Conservation (phyloP, 2,329 filamentous ascomycete genomes). For the Leptographium galeiforme region DNA sequence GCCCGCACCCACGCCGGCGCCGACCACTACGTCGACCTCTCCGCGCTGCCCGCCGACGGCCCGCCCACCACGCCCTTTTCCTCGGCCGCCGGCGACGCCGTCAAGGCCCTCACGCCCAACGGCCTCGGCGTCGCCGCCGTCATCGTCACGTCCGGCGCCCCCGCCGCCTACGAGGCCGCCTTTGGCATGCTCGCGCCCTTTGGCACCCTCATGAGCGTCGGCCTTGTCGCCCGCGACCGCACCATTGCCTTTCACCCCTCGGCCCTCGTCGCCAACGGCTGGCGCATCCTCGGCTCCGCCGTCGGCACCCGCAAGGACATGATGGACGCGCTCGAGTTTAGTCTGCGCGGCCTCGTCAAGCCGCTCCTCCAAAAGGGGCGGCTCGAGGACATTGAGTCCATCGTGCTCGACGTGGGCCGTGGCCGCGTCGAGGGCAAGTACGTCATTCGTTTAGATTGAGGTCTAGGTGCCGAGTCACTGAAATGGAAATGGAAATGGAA, state of each 20-base stretch:
- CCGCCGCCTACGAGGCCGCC: slow-evolving; percentile 20
- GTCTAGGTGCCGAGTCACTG: too few species aligned
- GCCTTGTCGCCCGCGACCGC: slow-evolving; percentile 18
- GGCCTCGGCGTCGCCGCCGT: slow-evolving; percentile 16
- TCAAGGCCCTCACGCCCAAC: slow-evolving; percentile 13
- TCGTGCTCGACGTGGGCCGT: slow-evolving; percentile 10
- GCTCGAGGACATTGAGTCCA: slow-evolving; percentile 13
- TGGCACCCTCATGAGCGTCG: slow-evolving; percentile 26
- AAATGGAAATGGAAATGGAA: too few species aligned
- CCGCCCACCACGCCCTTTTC: not conserved
- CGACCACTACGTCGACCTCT: slow-evolving; percentile 24
- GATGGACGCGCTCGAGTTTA: slow-evolving; percentile 26
- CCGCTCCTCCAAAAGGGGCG: slow-evolving; percentile 16
- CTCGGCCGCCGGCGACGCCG: slow-evolving; percentile 13
- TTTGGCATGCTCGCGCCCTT: slow-evolving; percentile 22
- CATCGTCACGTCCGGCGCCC: slow-evolving; percentile 18
- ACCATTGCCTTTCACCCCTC: slow-evolving; percentile 20
- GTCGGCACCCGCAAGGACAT: slow-evolving; percentile 25
- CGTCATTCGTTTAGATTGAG: slow-evolving; percentile 12
- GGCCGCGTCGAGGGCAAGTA: slow-evolving; percentile 11
- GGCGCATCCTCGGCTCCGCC: slow-evolving; percentile 20
- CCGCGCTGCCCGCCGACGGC: slow-evolving; percentile 3
- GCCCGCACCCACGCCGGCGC: slow-evolving; percentile 17
- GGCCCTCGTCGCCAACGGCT: slow-evolving; percentile 21
- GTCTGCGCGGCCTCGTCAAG: slow-evolving; percentile 18